Base-by-base conservation (phyloP, 805 yeast species). In the Candida sakaeoensis region DNA sequence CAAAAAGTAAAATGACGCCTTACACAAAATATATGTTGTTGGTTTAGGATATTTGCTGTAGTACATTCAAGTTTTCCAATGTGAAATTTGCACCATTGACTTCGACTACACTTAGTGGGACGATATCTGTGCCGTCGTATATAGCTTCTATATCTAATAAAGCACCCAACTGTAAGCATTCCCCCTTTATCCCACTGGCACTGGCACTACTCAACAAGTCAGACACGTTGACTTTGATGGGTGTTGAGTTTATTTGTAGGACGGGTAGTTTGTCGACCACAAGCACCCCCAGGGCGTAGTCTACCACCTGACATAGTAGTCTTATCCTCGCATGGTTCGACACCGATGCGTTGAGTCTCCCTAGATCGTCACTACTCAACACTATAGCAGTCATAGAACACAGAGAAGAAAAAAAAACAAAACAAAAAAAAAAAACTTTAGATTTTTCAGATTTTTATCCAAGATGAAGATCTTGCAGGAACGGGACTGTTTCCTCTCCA, bases 401-500 rank as follows among this genome's bases (percentile, higher is more conserved):
- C 10, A 14, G n/a, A 7, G 18, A 21, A 21, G 16, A 22, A 26
- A 36, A 29, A 36, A 28, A 25, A 29, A 14, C 8, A 33, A 13
- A 29, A 8, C 9, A 29, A 13, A 31, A 17, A 31, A 10, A 6
- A 17, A 31, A n/a, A 31, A 16, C 8, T 13, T 17, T 5, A 19
- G 13, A 22, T n/a, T 12, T 27, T n/a, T n/a, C n/a, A n/a, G n/a
- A n/a, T n/a, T n/a, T n/a, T n/a, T n/a, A n/a, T n/a, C n/a, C n/a
- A 5, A 10, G 27, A 70, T 70, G 75, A 62, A 69, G 57, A 63
- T 74, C 3, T 58, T 74, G 22, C 56, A 60, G 19, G 70, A 67
- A 29, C 60, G 88, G 42, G 83, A 79, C 33, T 71, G 74, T 41
- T 68, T 84, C 42, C 62, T 85, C 25, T 75, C 87, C 33, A 80